phyloP scores from a whole-genome alignment of 2,329 filamentous ascomycete species.

The Pyrenochaeta sp. region DNA sequence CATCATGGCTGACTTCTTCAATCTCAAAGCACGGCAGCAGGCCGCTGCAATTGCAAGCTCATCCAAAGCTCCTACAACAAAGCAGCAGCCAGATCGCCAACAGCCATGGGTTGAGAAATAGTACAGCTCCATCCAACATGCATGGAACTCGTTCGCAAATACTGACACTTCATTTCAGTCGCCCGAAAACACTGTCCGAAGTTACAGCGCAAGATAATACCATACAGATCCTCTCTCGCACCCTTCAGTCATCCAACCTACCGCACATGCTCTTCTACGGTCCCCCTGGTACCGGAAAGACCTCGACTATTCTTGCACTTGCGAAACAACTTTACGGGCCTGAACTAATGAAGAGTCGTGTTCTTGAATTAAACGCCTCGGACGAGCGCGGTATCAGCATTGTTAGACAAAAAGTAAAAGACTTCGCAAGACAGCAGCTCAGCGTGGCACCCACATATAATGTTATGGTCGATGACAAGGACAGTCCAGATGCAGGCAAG shows the following conservation, averaged over 20 bases:
- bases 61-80: slow-evolving; percentile 69
- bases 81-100: slow-evolving; percentile 69
- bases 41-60: slow-evolving; percentile 77
- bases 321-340: slow-evolving; percentile 98
- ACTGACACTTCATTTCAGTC: slow-evolving; percentile 62
- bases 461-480: slow-evolving; percentile 63
- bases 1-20: slow-evolving; percentile 90
- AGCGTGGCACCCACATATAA: slow-evolving; percentile 75
- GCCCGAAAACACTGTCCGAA: slow-evolving; percentile 91
- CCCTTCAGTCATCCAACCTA: slow-evolving; percentile 94
- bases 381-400: slow-evolving; percentile 98
- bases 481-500: slow-evolving; percentile 32
- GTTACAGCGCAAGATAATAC: slow-evolving; percentile 98
- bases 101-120: slow-evolving; percentile 99
- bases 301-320: slow-evolving; percentile 94
- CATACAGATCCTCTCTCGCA: slow-evolving; percentile 88
- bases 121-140: slow-evolving; percentile 59
- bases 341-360: slow-evolving; percentile 88
- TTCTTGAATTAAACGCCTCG: slow-evolving; percentile 99
- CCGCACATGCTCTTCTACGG: slow-evolving; percentile 99
- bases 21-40: slow-evolving; percentile 82
- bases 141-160: neutral
- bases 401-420: slow-evolving; percentile 96
- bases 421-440: slow-evolving; percentile 95
- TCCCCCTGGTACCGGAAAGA: slow-evolving; percentile 96